A percentile compares a stretch with the other conserved stretches of the same genome.
Evolutionary conservation across 2,329 filamentous ascomycete species (phyloP).

Genomic region (Davidsoniella virescens): DNA sequence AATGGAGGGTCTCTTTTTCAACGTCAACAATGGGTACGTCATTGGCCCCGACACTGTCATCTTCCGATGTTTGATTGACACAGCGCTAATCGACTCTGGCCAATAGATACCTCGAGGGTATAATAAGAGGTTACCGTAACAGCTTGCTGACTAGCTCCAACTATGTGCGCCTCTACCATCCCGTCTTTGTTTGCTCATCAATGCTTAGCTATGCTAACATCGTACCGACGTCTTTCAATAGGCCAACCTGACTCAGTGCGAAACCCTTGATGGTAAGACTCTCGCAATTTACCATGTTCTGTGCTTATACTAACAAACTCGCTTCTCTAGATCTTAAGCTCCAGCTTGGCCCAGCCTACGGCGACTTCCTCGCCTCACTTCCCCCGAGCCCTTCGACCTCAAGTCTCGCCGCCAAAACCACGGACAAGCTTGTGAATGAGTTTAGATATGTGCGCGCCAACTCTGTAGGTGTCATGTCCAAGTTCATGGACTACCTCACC

Average conservation of each 20-base stretch:
- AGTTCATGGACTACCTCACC: slow-evolving; percentile 95
- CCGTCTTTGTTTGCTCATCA: background rate
- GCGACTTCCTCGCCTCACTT: slow-evolving; percentile 85
- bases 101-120: slow-evolving; percentile 85
- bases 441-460: slow-evolving; percentile 95
- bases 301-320: background rate
- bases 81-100: background rate
- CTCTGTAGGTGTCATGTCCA: slow-evolving; percentile 74
- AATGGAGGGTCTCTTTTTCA: slow-evolving; percentile 91
- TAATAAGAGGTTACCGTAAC: slow-evolving; percentile 94
- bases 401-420: slow-evolving; percentile 82
- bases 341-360: slow-evolving; percentile 89
- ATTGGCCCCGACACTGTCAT: background rate
- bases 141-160: slow-evolving; percentile 75
- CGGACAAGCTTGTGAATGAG: slow-evolving; percentile 94
- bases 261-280: slow-evolving; percentile 75
- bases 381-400: slow-evolving; percentile 96
- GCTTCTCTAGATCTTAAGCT: slow-evolving; percentile 69
- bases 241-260: slow-evolving; percentile 90
- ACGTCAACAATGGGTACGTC: slow-evolving; percentile 75
- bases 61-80: background rate
- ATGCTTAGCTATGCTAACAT: slow-evolving; percentile 91
- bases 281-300: background rate
- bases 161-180: slow-evolving; percentile 34
- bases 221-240: slow-evolving; percentile 61